Conservation (phyloP, 75 land plant species). For the Larix kaempferi region DNA sequence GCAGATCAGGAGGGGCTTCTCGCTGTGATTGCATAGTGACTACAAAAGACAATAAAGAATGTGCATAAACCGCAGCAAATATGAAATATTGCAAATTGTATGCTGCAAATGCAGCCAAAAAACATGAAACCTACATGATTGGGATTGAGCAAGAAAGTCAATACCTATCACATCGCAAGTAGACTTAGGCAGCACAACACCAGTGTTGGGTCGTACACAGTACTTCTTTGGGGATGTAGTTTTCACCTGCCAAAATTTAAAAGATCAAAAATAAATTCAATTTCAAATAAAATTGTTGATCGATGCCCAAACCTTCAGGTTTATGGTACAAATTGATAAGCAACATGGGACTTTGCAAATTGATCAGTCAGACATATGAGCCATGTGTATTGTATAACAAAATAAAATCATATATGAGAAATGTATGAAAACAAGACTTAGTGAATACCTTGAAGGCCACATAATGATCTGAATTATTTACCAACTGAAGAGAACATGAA, state of each 20-base stretch:
- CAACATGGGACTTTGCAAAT: neutral
- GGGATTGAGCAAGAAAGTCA: neutral
- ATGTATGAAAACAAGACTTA: neutral
- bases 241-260: slow-evolving; percentile 55
- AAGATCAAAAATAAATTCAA: slow-evolving; percentile 1
- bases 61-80: neutral
- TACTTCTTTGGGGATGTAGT: slow-evolving; percentile 94
- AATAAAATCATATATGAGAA: neutral
- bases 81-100: neutral
- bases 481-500: slow-evolving; percentile 74
- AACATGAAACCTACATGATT: neutral
- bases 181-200: slow-evolving; percentile 68
- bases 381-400: neutral
- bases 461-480: slow-evolving; percentile 69
- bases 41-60: slow-evolving; percentile 8
- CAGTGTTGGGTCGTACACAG: slow-evolving; percentile 95
- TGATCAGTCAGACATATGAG: neutral
- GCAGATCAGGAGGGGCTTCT: slow-evolving; percentile 86
- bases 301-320: neutral
- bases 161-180: slow-evolving; percentile 69
- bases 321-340: neutral
- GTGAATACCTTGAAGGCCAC: slow-evolving; percentile 82
- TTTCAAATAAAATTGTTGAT: neutral
- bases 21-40: slow-evolving; percentile 96
- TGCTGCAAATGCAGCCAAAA: neutral